These are phyloP conservation scores for Kwoniella mangroviensis DNA, from an alignment of 768 basidiomycete species.

Conservation along the genomic window DNA sequence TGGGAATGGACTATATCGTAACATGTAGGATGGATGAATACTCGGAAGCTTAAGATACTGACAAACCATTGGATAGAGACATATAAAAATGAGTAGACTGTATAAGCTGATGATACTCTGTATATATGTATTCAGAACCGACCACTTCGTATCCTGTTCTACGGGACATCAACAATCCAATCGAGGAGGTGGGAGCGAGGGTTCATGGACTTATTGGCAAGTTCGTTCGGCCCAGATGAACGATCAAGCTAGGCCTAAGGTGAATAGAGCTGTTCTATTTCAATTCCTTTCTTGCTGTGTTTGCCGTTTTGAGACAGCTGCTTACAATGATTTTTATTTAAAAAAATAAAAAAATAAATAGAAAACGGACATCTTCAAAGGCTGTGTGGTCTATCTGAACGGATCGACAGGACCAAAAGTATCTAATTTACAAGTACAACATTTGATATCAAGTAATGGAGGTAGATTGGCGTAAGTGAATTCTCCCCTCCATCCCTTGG, in stretches of 20 bases:
- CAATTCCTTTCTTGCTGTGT: too few species aligned
- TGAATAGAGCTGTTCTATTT: slow-evolving; percentile 12
- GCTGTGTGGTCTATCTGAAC: slow-evolving; percentile 50
- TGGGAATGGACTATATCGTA: too few species aligned
- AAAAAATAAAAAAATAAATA: too few species aligned
- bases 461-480: slow-evolving; percentile 42
- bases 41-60: too few species aligned
- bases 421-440: slow-evolving; percentile 50
- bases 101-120: not conserved
- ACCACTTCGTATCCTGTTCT: slow-evolving; percentile 50
- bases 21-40: too few species aligned
- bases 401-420: slow-evolving; percentile 48
- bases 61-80: too few species aligned
- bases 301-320: too few species aligned
- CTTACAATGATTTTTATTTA: too few species aligned
- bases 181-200: slow-evolving; percentile 47
- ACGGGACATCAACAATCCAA: slow-evolving; percentile 53
- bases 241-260: slow-evolving; percentile 46
- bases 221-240: slow-evolving; percentile 48
- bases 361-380: slow-evolving; percentile 35
- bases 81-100: too few species aligned
- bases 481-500: too few species aligned
- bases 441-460: slow-evolving; percentile 48
- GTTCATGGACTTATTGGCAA: slow-evolving; percentile 49
- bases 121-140: slow-evolving; percentile 25